Conservation (phyloP, 2,329 filamentous ascomycete genomes). For the Cladophialophora carrionii region DNA sequence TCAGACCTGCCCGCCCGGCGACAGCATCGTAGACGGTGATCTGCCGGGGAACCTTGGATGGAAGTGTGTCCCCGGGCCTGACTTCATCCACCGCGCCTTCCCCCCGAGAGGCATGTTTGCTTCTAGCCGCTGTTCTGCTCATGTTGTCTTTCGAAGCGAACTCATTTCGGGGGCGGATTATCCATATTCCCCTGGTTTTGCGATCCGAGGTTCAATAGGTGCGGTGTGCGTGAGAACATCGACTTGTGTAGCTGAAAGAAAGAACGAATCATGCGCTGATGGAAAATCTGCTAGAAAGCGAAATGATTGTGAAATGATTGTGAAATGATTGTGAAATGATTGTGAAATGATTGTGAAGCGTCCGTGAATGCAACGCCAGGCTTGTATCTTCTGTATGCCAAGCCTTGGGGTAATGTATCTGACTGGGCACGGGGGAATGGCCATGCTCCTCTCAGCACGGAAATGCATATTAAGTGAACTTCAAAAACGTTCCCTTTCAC, state of each 20-base stretch:
- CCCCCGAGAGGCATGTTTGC: not conserved
- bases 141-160: not conserved
- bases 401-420: not conserved
- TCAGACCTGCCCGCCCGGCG: constrained; percentile 55
- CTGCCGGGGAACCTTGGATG: constrained; percentile 43
- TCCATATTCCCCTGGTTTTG: not conserved
- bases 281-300: not conserved
- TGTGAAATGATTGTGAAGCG: not conserved
- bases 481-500: too few species aligned
- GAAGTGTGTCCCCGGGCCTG: constrained; percentile 45
- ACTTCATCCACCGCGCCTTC: not conserved
- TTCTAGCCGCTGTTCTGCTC: constrained; percentile 1
- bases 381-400: not conserved
- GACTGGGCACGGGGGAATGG: not conserved
- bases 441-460: not conserved
- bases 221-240: not conserved
- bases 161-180: not conserved
- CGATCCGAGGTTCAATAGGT: not conserved
- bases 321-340: not conserved
- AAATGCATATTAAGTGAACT: too few species aligned
- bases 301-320: not conserved
- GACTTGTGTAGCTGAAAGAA: not conserved
- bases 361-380: not conserved
- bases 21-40: constrained; percentile 60
- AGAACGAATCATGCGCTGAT: not conserved